Base-by-base conservation (phyloP, 2,329 filamentous ascomycete species). In the Pseudocercospora macadamiae region DNA sequence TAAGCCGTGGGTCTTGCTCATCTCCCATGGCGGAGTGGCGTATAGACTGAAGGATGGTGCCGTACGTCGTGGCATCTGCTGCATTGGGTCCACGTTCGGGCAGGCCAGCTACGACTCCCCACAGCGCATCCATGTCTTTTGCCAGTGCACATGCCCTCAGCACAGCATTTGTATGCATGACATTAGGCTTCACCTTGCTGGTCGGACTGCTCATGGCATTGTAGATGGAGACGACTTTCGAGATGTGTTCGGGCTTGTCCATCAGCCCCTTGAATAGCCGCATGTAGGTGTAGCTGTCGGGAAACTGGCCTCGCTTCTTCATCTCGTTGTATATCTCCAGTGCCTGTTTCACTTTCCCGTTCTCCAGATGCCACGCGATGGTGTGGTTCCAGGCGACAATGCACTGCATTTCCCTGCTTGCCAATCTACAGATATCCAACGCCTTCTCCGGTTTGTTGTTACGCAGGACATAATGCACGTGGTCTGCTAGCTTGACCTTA, bases 241-340 rank as follows among this genome's bases (percentile, higher is more conserved):
- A 74, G 4, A 95, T 82, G 42, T 84, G 74, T 45, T 82, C 78
- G 0, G 81, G 75, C 59, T 88, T 82, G 1, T 82, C 71, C 14
- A 87, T 85, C 55, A 93, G 85, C 26, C 92, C 93, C 51, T 85
- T 82, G 65, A 99, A 86, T 59, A 97, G 83, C 58, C 90, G 87
- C 16, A 90, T 95, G 71, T 90, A 97, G 0, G 95, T 97, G 68
- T 88, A 84, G 3, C 86, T 83, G 71, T 93, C 93, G 1, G 95
- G 93, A 23, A 83, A 80, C 68, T 96, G 89, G 4, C 82, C 88
- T 61, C 92, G 84, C 77, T 97, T 97, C 78, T 97, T 99, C 93
- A 99, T 97, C 89, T 97, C 93, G 74, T 97, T 96, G 77, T 87
- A 97, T n/a, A 91, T 79, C 75, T 89, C 92, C 57, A 96, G 76